Evolutionary conservation across 108 stramenopile species (phyloP).

Genomic region (Pseudonitzschia multistriata): DNA sequence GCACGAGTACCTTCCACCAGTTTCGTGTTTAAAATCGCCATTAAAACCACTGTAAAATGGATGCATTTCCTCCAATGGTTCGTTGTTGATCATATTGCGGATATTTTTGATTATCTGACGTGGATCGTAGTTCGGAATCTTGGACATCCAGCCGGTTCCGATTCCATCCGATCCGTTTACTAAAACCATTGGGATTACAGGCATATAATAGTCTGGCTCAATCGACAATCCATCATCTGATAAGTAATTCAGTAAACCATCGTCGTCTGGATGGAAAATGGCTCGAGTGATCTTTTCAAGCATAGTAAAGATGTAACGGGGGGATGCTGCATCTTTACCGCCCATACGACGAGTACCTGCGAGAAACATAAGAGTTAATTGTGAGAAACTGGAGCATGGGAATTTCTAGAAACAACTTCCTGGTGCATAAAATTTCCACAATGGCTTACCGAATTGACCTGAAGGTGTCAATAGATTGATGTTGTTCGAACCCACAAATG

Average conservation of each 20-base stretch:
- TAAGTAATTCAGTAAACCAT: slow-evolving; percentile 89
- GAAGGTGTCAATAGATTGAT: slow-evolving; percentile 93
- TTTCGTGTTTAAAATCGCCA: slow-evolving; percentile 74
- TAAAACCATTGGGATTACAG: slow-evolving; percentile 87
- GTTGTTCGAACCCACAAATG: slow-evolving; percentile 96
- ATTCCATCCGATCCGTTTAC: slow-evolving; percentile 95
- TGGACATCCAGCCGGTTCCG: slow-evolving; percentile 96
- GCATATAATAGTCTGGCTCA: slow-evolving; percentile 96
- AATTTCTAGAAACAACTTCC: no score
- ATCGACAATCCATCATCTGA: slow-evolving; percentile 96
- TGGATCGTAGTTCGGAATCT: slow-evolving; percentile 79
- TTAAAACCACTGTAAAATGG: slow-evolving; percentile 87
- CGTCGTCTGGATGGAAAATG: slow-evolving; percentile 98
- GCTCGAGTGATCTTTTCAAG: slow-evolving; percentile 91
- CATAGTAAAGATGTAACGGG: slow-evolving; percentile 99
- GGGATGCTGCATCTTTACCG: slow-evolving; percentile 93
- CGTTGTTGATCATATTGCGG: slow-evolving; percentile 76
- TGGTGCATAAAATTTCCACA: no score
- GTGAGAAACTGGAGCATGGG: no score
- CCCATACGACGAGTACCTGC: slow-evolving; percentile 85
- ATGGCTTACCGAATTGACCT: slow-evolving; percentile 91
- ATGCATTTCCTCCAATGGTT: slow-evolving; percentile 55
- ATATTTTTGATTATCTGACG: slow-evolving; percentile 90
- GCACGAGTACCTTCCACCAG: slow-evolving; percentile 53
- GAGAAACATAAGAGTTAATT: no score